A percentile compares a stretch with the other conserved stretches of the same genome.
phyloP scores from a whole-genome alignment of 148 eudicot species.

The Simmondsia chinensis region DNA sequence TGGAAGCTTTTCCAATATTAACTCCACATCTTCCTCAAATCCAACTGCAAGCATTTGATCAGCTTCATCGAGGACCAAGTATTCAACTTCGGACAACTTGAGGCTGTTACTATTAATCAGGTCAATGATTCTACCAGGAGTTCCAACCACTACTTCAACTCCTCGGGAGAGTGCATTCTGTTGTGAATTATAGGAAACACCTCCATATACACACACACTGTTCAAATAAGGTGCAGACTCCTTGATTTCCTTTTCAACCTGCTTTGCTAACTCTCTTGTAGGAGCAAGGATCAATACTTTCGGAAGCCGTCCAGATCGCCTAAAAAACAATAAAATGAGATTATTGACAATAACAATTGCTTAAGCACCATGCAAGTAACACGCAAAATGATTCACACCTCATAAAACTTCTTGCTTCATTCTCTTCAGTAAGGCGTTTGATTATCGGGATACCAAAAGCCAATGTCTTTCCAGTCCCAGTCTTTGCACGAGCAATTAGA shows the following conservation, averaged over 20 bases:
- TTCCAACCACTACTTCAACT: slow-evolving; percentile 96
- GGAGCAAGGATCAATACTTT: slow-evolving; percentile 87
- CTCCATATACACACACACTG: slow-evolving; percentile 96
- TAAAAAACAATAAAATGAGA: slow-evolving; percentile 16
- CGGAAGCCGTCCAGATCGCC: slow-evolving; percentile 82
- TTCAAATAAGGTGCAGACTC: slow-evolving; percentile 92
- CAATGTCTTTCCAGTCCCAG: slow-evolving; percentile 95
- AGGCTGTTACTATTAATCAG: slow-evolving; percentile 58
- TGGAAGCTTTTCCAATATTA: slow-evolving; percentile 71
- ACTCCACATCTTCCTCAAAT: slow-evolving; percentile 94
- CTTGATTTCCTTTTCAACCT: slow-evolving; percentile 92
- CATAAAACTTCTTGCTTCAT: slow-evolving; percentile 34
- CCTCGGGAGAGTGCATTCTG: slow-evolving; percentile 81
- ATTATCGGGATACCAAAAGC: slow-evolving; percentile 93
- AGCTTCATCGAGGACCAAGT: slow-evolving; percentile 92
- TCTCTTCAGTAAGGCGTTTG: slow-evolving; percentile 53
- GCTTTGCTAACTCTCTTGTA: slow-evolving; percentile 90
- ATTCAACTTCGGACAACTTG: slow-evolving; percentile 77
- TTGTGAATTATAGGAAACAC: slow-evolving; percentile 71
- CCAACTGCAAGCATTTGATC: slow-evolving; percentile 99
- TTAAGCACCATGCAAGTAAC: neutral
- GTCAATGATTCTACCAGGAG: slow-evolving; percentile 96
- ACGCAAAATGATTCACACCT: slow-evolving; percentile 36
- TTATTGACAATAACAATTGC: neutral
- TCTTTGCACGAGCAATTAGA: slow-evolving; percentile 93